A percentile compares a stretch with the other conserved stretches of the same genome.
Evolutionary conservation across 192 early-diverging fungal genomes (phyloP).

Genomic region (Backusella australiensis): DNA sequence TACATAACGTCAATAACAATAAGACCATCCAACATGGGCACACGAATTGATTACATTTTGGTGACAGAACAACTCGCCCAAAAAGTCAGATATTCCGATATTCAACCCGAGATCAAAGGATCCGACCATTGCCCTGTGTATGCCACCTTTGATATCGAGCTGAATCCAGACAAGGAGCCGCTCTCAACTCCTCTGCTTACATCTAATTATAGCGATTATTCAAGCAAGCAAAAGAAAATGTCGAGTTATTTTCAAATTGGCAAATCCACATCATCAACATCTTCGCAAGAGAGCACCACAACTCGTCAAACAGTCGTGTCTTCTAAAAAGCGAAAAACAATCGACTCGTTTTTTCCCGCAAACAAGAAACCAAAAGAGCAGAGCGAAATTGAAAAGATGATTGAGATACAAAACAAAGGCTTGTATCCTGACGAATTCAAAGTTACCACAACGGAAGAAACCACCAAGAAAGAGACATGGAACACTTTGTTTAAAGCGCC

Average conservation of each 20-base stretch:
- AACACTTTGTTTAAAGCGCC: not conserved
- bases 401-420: not conserved
- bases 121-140: conserved; percentile 83
- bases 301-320: too few species aligned
- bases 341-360: not conserved
- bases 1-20: not conserved
- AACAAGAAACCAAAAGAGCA: not conserved
- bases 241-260: not conserved
- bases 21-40: conserved; percentile 39
- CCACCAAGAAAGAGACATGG: not conserved
- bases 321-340: not conserved
- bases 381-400: not conserved
- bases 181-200: not conserved
- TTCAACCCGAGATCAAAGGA: conserved; percentile 61
- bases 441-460: not conserved
- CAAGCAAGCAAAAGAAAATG: not conserved
- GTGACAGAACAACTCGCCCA: conserved; percentile 46
- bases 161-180: not conserved
- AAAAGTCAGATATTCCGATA: conserved; percentile 58
- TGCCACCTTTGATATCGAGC: not conserved
- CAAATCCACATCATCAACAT: not conserved
- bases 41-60: conserved; percentile 77
- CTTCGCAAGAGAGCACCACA: not conserved
- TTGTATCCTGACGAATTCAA: not conserved
- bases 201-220: not conserved